These are phyloP conservation scores for Sporothrix euskadiensis DNA, from an alignment of 2,329 filamentous ascomycete species.

Conservation along the genomic window DNA sequence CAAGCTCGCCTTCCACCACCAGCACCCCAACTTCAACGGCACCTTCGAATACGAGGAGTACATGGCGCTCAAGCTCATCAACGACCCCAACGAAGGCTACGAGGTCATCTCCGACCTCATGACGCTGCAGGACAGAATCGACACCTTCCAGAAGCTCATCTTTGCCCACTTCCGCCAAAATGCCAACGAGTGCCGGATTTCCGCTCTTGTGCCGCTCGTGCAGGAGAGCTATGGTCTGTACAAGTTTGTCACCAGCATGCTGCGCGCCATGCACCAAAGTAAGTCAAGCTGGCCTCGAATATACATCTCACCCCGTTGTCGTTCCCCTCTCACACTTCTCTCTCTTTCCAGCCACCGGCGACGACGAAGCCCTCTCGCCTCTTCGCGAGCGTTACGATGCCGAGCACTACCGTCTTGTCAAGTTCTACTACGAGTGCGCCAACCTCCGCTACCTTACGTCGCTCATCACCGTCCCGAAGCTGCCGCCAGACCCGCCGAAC, in stretches of 20 bases:
- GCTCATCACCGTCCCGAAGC: constrained; percentile 91
- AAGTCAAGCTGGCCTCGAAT: constrained; percentile 41
- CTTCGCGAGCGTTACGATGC: constrained; percentile 88
- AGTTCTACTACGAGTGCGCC: constrained; percentile 99
- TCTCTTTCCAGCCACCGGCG: constrained; percentile 69
- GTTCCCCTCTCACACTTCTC: constrained; percentile 31
- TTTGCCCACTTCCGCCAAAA: constrained; percentile 94
- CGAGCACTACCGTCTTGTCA: constrained; percentile 92
- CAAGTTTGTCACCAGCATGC: constrained; percentile 99
- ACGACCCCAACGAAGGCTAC: constrained; percentile 96
- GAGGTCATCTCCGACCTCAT: constrained; percentile 97
- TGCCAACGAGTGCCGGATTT: constrained; percentile 93
- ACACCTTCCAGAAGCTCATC: constrained; percentile 96
- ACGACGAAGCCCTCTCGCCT: constrained; percentile 87
- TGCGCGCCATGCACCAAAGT: constrained; percentile 96
- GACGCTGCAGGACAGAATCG: constrained; percentile 96
- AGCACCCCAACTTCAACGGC: constrained; percentile 97
- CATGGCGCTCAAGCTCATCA: constrained; percentile 95
- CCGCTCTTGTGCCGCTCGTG: constrained; percentile 86
- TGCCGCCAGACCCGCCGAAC: constrained; percentile 91
- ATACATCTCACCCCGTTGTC: not conserved
- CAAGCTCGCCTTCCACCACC: constrained; percentile 93
- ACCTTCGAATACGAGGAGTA: constrained; percentile 99
- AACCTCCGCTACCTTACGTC: constrained; percentile 96
- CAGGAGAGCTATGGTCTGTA: constrained; percentile 99